Evolutionary conservation across 176 grass and related monocot species (phyloP).

Genomic region (Eragrostis curvula): DNA sequence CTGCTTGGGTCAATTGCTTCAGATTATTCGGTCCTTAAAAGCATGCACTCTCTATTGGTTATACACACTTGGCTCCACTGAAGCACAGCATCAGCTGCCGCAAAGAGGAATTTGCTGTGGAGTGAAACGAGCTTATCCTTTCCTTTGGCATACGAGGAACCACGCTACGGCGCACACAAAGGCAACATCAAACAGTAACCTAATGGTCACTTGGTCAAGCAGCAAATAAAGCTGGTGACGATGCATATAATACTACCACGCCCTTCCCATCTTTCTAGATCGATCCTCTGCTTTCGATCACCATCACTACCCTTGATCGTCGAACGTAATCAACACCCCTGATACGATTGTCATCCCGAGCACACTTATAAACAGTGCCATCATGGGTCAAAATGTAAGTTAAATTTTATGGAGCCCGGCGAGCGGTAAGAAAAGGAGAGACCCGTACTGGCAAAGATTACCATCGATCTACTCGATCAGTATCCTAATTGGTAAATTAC

Average conservation of each 20-base stretch:
- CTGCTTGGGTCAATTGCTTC: background rate
- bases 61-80: too few relatives aligned
- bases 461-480: background rate
- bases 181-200: too few relatives aligned
- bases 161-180: too few relatives aligned
- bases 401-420: background rate
- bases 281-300: conserved; percentile 6
- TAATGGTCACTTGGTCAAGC: too few relatives aligned
- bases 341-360: background rate
- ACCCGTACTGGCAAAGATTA: background rate
- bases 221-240: too few relatives aligned
- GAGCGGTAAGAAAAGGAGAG: background rate
- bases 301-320: background rate
- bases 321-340: background rate
- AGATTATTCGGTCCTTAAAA: background rate
- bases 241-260: too few relatives aligned
- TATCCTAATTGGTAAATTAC: background rate
- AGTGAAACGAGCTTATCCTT: background rate
- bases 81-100: too few relatives aligned
- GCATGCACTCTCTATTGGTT: too few relatives aligned
- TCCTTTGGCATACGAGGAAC: too few relatives aligned
- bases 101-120: background rate
- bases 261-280: background rate
- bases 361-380: background rate
- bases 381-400: conserved; percentile 31